Base-by-base conservation (phyloP, 208 protist species). In the Balamuthia mandrillaris region DNA sequence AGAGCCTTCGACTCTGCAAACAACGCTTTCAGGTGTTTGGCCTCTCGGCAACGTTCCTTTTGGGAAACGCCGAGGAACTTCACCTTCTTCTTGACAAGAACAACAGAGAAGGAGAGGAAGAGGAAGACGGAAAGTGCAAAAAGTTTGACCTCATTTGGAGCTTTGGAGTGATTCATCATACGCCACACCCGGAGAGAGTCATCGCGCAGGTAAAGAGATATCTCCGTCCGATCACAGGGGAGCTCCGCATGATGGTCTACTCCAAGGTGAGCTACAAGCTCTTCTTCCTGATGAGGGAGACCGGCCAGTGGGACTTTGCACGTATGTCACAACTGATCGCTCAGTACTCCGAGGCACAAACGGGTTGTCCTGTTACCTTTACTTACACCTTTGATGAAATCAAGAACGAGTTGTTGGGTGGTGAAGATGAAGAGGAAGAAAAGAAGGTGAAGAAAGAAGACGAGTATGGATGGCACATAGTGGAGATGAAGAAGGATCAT, bases 241-340 rank as follows among this genome's bases (percentile, higher is more conserved):
- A 79, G 70, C 21, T 79, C 18, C 35, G 70, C 14, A 42, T 79
- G 1, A 79, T 79, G 70, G n/a, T 79, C 24, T 79, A 79, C 70
- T 79, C 70, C 0, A 79, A 79, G 47, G 41, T 79, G 41, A 60
- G 45, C 70, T 79, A 47, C 31, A 79, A 79, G 70, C 70, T 79
- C 5, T 79, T 79, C 70, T 79, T 52, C 45, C 45, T 79, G 47
- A 79, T 79, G 70, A 52, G 60, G 31, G 70, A 79, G 47, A 79
- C 41, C 9, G 47, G 47, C 45, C 24, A 79, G 70, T 79, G 70
- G 70, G 70, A 79, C 70, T 79, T 79, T 51, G 35, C 45, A 31
- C 35, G 44, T 29, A 79, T 79, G 70, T 42, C 54, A 27, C 45
- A 60, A 21, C 41, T 79, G 47, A 79, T 79, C 27, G 70, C 70